These are phyloP conservation scores for Stipa capillata DNA, from an alignment of 176 grass and related monocot species.

Conservation along the genomic window DNA sequence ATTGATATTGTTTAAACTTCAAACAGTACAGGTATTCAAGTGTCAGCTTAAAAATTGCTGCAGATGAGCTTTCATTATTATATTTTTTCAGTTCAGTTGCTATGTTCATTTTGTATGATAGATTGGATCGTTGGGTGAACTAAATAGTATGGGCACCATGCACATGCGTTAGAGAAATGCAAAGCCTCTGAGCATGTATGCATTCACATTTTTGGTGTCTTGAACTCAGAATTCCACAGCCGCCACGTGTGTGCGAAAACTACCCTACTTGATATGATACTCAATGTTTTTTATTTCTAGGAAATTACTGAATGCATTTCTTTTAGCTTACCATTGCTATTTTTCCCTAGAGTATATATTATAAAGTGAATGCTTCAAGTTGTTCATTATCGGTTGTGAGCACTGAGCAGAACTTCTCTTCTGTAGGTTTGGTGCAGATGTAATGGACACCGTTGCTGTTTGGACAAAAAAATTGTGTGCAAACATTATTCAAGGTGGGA, in stretches of 20 bases:
- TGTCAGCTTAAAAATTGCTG: no score
- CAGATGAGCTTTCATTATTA: background rate
- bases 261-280: background rate
- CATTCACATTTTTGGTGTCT: background rate
- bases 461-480: slow-evolving; percentile 76
- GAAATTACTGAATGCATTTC: background rate
- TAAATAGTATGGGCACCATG: no score
- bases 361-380: background rate
- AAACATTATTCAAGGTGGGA: slow-evolving; percentile 24
- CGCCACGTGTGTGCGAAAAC: no score
- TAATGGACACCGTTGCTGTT: slow-evolving; percentile 85
- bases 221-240: background rate
- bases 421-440: slow-evolving; percentile 91
- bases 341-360: background rate
- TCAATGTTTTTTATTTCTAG: background rate
- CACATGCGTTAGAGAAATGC: background rate
- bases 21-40: background rate
- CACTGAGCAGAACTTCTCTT: slow-evolving; percentile 2
- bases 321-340: background rate
- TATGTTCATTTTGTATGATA: background rate
- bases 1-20: background rate
- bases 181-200: background rate
- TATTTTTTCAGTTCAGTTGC: no score
- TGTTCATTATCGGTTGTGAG: background rate
- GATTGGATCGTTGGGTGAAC: background rate